Evolutionary conservation across 176 grass and related monocot genomes (phyloP), one percentile per base, ranked within the genome.

Genomic region (Triticum monococcum): DNA sequence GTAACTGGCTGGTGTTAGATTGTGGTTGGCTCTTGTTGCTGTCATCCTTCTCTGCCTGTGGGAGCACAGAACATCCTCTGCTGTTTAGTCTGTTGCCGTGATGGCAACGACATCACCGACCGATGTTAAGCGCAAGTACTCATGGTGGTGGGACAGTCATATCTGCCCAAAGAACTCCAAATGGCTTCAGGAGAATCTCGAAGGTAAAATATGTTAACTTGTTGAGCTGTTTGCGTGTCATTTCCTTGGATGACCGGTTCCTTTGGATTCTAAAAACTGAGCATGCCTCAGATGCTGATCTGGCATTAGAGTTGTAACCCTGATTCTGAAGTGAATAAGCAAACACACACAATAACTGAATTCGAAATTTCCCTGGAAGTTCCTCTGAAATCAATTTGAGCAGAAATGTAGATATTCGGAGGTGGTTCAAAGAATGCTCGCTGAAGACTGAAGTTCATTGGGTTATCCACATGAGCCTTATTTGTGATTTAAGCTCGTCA

Each of bases 61-160:
- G 43, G 61, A 70, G 40, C 35, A 12, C 40, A 67, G 32, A 89
- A 66, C 50, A 41, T 64, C 5, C 16, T 76, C 69, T 91, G 65
- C 77, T 77, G 12, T 33, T 85, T 91, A 77, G 61, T 13, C 80
- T 83, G 79, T 70, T 84, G 33, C 40, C 30, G 52, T 37, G 85
- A 98, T 98, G 95, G 89, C 87, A n/a, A n/a, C 87, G n/a, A 77
- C 92, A n/a, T 90, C 93, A 0, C 95, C 80, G 7, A 91, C 77
- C 24, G 83, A 62, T 45, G 88, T 79, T 13, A 90, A 85, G 70
- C 89, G 91, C 30, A 86, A 90, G 45, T 98, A 98, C 36, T 98
- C 95, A 30, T 98, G 95, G 95, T 98, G 95, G 95, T 98, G 95
- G 95, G 88, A 93, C 52, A 98, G 91, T 81, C 92, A 95, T 86